Conservation (phyloP, 139 green algal genomes). For the Edaphochlamys debaryana region DNA sequence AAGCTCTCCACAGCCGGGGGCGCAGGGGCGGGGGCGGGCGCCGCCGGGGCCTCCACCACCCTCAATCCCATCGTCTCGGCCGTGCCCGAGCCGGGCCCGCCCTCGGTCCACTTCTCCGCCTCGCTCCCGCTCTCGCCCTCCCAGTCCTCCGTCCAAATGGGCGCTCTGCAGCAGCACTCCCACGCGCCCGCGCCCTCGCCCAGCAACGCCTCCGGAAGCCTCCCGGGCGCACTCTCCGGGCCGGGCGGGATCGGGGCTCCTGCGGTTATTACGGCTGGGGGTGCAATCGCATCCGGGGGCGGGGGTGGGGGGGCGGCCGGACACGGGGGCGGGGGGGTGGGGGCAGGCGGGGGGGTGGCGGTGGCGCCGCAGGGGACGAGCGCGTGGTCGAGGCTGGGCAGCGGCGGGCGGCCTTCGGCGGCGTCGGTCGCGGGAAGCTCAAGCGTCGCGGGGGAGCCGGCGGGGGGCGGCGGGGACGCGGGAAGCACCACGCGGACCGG, state of each 20-base stretch:
- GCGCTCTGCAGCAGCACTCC: neutral
- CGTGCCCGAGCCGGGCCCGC: neutral
- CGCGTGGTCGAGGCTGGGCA: neutral
- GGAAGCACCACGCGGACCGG: too few relatives aligned
- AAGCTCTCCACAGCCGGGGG: neutral
- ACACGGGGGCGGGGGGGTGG: too few relatives aligned
- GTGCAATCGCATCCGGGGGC: too few relatives aligned
- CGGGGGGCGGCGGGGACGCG: too few relatives aligned
- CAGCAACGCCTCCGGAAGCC: neutral
- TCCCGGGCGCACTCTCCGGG: neutral
- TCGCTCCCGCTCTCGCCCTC: neutral
- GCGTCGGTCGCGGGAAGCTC: constrained; percentile 13
- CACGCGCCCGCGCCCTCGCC: too few relatives aligned
- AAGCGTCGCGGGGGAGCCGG: too few relatives aligned
- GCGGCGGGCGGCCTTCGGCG: neutral
- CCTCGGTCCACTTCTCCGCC: neutral
- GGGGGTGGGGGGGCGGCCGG: too few relatives aligned
- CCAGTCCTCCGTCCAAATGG: constrained; percentile 7
- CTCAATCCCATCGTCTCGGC: neutral
- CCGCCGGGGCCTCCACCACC: neutral
- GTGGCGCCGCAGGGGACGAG: neutral
- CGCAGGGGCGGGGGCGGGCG: too few relatives aligned
- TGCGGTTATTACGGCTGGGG: neutral
- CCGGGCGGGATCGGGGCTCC: neutral
- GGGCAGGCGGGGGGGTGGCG: neutral